Evolutionary conservation across 1,284 basidiomycete genomes (phyloP), one percentile per base, ranked within the genome.

Genomic region (Agaricales sp.): DNA sequence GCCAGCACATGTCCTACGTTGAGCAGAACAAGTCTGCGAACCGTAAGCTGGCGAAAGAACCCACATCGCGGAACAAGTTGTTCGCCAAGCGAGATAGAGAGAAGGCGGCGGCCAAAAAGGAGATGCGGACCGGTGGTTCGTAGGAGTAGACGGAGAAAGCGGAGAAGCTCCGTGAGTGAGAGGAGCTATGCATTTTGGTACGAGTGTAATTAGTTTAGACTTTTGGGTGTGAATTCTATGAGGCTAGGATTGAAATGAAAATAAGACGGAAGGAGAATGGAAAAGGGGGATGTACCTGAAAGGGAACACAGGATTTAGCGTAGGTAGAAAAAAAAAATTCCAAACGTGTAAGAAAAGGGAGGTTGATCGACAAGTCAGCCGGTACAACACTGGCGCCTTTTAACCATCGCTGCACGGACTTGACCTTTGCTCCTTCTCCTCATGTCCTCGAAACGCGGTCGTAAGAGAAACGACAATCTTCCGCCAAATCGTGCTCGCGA

Each of bases 21-120:
- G 92, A 94, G 67, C 87, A 91, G 66, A 93, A 92, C 70, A 92
- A 91, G 68, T 87, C 82, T 24, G 82, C 85, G 53, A 95, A 95
- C 72, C 86, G 85, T 68, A 80, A 82, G 55, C 74, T 95, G 30
- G 82, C 88, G 4, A 51, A 52, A 35, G 38, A 46, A 23, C 44
- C 77, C 82, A 70, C 75, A 16, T 62, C 67, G 45, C 77, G 88
- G 51, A 82, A 91, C 71, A 88, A 87, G 66, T 65, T 93, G 46
- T 93, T 93, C 65, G 73, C 80, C 50, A 90, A 87, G 65, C 78
- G 87, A 39, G 87, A 89, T 54, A 82, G 81, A 65, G 79, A 83
- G 19, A 71, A 75, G 55, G 76, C 69, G 22, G 60, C 67, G 38
- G 70, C 69, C 51, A 67, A 67, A 54, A 41, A 41, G 39, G 39